Evolutionary conservation across 78 protist genomes (phyloP).

Genomic region (Monosiga brevicollis): DNA sequence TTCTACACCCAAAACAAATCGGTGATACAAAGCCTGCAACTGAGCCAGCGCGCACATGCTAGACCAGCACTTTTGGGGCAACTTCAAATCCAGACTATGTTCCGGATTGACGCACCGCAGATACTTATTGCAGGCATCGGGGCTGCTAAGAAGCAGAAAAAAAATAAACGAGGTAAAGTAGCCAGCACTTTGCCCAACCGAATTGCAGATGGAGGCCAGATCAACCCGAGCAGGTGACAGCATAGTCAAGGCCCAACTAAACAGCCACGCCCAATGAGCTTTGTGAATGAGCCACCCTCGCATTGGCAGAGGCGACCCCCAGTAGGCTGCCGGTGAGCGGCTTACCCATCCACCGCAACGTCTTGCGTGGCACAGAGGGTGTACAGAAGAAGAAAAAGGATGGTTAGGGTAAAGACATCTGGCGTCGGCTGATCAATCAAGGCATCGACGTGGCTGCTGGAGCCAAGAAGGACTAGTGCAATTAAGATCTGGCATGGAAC

Average conservation of each 20-base stretch:
- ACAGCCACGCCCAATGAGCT: too few relatives aligned
- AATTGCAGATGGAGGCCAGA: slow-evolving; percentile 43
- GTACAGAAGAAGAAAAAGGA: neutral
- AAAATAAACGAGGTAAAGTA: slow-evolving; percentile 47
- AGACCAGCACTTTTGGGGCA: too few relatives aligned
- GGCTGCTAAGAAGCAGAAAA: slow-evolving; percentile 29
- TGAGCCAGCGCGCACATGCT: too few relatives aligned
- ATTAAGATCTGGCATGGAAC: slow-evolving; percentile 32
- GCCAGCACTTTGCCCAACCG: slow-evolving; percentile 37
- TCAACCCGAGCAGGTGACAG: slow-evolving; percentile 25
- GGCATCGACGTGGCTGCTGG: neutral
- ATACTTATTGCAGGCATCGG: slow-evolving; percentile 24
- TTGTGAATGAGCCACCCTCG: too few relatives aligned
- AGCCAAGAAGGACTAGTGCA: neutral
- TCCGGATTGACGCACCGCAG: too few relatives aligned
- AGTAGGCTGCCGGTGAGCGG: too few relatives aligned
- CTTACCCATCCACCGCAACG: slow-evolving; percentile 69
- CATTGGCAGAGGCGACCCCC: too few relatives aligned
- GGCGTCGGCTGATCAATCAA: neutral
- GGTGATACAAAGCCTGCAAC: too few relatives aligned
- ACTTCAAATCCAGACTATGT: too few relatives aligned
- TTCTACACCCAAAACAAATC: too few relatives aligned
- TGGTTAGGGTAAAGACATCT: neutral
- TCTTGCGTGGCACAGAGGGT: slow-evolving; percentile 52
- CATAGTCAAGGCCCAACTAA: slow-evolving; percentile 67